Percentiles rank a stretch among this genome's conserved stretches.
These are phyloP conservation scores for Blastobotrys raffinosifermentans DNA, from an alignment of 1,139 yeast species.

Conservation along the genomic window DNA sequence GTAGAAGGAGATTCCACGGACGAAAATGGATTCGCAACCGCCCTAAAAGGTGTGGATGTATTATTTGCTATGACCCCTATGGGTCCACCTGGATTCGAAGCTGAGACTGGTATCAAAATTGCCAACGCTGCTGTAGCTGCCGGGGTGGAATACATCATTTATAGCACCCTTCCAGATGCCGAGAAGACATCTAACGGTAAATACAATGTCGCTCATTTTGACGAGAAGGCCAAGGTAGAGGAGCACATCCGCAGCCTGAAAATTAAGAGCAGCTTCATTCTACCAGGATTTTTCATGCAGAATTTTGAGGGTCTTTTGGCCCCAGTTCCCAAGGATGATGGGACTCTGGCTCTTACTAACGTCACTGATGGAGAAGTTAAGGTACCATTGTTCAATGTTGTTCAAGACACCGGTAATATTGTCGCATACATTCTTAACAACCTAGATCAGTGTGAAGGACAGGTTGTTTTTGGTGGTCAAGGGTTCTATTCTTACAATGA, in stretches of 20 bases:
- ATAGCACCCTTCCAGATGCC: constrained; percentile 6
- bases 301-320: constrained; percentile 2
- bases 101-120: constrained; percentile 3
- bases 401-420: constrained; percentile 10
- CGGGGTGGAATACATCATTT: constrained; percentile 8
- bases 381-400: constrained; percentile 8
- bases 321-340: constrained; percentile 10
- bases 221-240: constrained; percentile 10
- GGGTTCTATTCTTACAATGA: constrained; percentile 2
- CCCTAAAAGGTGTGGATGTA: constrained; percentile 9
- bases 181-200: constrained; percentile 5
- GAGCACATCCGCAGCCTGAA: constrained; percentile 8
- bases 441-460: constrained; percentile 9
- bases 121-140: constrained; percentile 10
- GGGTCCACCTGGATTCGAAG: not conserved
- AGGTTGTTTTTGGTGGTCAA: constrained; percentile 4
- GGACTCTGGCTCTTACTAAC: constrained; percentile 4
- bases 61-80: constrained; percentile 9
- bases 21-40: constrained; percentile 3
- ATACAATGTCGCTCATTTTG: constrained; percentile 5
- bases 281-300: constrained; percentile 12
- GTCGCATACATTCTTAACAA: constrained; percentile 11
- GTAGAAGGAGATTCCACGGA: constrained; percentile 8
- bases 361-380: constrained; percentile 2
- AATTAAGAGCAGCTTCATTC: constrained; percentile 9